phyloP scores from a whole-genome alignment of 495 filamentous ascomycete genomes.

The Aspergillus olivimuriae region DNA sequence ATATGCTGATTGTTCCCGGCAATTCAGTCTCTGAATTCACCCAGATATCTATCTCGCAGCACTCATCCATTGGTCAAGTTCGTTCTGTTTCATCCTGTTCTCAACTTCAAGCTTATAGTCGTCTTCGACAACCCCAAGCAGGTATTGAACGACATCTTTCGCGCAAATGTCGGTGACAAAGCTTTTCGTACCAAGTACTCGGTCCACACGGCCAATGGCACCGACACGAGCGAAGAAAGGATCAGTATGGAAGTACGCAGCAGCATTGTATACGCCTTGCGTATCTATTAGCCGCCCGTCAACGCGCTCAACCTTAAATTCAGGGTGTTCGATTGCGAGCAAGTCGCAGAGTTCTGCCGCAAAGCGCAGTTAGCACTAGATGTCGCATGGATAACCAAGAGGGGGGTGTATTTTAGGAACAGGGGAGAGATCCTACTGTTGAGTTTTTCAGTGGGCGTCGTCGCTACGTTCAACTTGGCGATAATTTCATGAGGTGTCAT shows the following conservation, averaged over 20 bases:
- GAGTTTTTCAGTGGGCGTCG: slow-evolving; percentile 6
- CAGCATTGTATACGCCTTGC: slow-evolving; percentile 10
- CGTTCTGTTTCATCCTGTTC: not conserved
- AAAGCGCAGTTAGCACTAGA: too few species aligned
- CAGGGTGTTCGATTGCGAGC: slow-evolving; percentile 16
- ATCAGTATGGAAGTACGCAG: slow-evolving; percentile 20
- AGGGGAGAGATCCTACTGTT: slow-evolving; percentile 14
- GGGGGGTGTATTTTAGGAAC: not conserved
- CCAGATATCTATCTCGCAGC: too few species aligned
- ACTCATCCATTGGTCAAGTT: not conserved
- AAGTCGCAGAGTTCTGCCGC: slow-evolving; percentile 23
- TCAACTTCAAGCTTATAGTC: slow-evolving; percentile 14
- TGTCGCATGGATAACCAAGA: not conserved
- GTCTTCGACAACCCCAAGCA: slow-evolving; percentile 24
- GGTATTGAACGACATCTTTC: slow-evolving; percentile 17
- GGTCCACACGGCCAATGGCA: slow-evolving; percentile 14
- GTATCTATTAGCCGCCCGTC: slow-evolving; percentile 9
- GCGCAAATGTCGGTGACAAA: slow-evolving; percentile 19
- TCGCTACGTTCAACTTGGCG: slow-evolving; percentile 1
- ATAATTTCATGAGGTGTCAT: slow-evolving; percentile 10
- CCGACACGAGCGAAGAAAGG: slow-evolving; percentile 31
- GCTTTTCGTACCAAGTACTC: not conserved
- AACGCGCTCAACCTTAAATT: slow-evolving; percentile 9
- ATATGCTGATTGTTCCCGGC: too few species aligned
- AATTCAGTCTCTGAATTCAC: too few species aligned